Base-by-base conservation (phyloP, 139 green algal genomes). In the Desmodesmus armatus region DNA sequence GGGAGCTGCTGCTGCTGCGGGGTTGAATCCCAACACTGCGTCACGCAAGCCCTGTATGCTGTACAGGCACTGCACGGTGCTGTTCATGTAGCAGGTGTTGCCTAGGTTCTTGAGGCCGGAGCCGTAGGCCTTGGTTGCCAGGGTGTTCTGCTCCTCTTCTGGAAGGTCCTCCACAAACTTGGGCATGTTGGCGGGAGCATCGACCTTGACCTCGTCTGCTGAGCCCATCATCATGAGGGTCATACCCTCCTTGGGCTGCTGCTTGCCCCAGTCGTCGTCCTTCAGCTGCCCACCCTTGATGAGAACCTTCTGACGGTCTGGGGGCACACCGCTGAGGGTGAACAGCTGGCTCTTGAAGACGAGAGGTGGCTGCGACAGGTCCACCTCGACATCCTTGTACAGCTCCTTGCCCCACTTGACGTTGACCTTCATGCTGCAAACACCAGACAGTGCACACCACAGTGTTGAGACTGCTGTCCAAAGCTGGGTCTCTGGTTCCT, bases 71-170 rank as follows among this genome's bases (percentile, higher is more conserved):
- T 99, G 96, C 85, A 97, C 7, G 4, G 94, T 97, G 71, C 90
- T 91, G 90, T 98, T 98, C 96, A 99, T 98, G 92, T 99, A 99
- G 93, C 96, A 99, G 3, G 96, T 99, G 87, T 98, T 98, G 76
- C 96, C 96, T 43, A 99, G 91, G 88, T 99, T 99, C 53, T 93
- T 79, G 65, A 99, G 88, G 1, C 96, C 96, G 7, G 91, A 92
- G 35, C 91, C 91, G 73, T 96, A 97, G n/a, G 88, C 66, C 67
- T 93, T 93, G 27, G 88, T 88, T 23, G 81, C 87, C 78, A 87
- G 82, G 23, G 72, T 47, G 62, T 97, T 89, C 35, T 95, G 93
- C 84, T 98, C 92, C n/a, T 93, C 87, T 75, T 95, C 93, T n/a
- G 97, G 97, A 65, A 99, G 89, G 89, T 99, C 97, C 87, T 99